Evolutionary conservation across 2,329 filamentous ascomycete genomes (phyloP).

Genomic region (Dactylellina haptotyla): DNA sequence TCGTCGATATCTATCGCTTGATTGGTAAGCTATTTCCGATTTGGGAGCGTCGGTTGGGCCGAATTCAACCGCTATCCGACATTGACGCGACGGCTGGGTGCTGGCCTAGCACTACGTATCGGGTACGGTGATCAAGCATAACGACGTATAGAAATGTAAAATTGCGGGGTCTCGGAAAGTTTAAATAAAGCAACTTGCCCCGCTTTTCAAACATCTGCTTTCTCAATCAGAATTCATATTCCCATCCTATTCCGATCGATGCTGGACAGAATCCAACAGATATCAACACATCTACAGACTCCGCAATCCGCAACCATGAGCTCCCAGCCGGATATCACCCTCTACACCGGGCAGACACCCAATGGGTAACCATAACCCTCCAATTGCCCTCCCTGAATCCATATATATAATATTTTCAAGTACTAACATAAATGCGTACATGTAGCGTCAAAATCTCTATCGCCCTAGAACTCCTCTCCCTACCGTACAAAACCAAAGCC

Average conservation of each 20-base stretch:
- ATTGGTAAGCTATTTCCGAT: background rate
- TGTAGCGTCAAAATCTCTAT: constrained; percentile 82
- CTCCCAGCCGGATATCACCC: constrained; percentile 72
- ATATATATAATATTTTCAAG: background rate
- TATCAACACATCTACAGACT: constrained; percentile 24
- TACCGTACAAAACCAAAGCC: constrained; percentile 68
- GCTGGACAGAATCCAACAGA: constrained; percentile 32
- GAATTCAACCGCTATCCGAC: constrained; percentile 11
- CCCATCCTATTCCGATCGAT: constrained; percentile 1
- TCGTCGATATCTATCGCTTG: background rate
- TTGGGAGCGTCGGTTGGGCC: background rate
- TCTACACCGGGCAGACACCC: constrained; percentile 84
- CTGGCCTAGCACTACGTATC: too few species aligned
- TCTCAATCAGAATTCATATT: background rate
- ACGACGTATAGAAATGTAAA: too few species aligned
- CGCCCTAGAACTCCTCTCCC: constrained; percentile 70
- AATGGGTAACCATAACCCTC: constrained; percentile 69
- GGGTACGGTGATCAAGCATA: too few species aligned
- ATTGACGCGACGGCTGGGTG: too few species aligned
- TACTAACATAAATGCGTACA: background rate
- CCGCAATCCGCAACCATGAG: constrained; percentile 10
- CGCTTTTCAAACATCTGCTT: background rate
- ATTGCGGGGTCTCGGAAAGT: background rate
- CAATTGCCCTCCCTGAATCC: background rate
- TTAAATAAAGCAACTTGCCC: background rate